Conservation (phyloP, 1,284 basidiomycete species). For the Ceratobasidium papillatum region DNA sequence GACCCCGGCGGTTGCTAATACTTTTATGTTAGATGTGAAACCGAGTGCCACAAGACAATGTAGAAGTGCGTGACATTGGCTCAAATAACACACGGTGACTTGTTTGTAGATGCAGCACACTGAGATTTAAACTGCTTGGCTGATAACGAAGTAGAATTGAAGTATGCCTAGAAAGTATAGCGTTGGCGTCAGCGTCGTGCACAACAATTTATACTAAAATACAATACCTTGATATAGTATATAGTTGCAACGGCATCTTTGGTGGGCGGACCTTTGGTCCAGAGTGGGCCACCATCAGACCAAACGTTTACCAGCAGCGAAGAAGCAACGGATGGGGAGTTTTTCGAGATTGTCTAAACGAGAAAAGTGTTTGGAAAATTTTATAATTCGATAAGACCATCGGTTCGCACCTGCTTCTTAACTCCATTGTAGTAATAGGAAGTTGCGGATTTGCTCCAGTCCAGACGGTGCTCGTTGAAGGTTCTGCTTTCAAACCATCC, state of each 20-base stretch:
- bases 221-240: conserved; percentile 45
- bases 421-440: conserved; percentile 42
- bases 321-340: conserved; percentile 40
- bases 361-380: neutral
- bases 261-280: conserved; percentile 44
- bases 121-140: conserved; percentile 23
- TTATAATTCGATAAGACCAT: neutral
- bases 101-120: conserved; percentile 31
- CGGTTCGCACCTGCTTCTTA: conserved; percentile 17
- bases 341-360: conserved; percentile 42
- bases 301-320: conserved; percentile 31
- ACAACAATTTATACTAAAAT: too few species aligned
- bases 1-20: neutral
- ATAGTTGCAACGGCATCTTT: conserved; percentile 44
- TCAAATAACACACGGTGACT: conserved; percentile 35
- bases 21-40: too few species aligned
- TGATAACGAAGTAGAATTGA: conserved; percentile 37
- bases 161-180: conserved; percentile 25
- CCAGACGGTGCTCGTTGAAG: conserved; percentile 45
- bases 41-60: too few species aligned
- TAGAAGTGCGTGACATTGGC: too few species aligned
- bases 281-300: conserved; percentile 33
- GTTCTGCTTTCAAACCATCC: conserved; percentile 40
- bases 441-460: conserved; percentile 41
- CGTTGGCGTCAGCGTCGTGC: too few species aligned